Evolutionary conservation across 75 land plant species (phyloP).

Genomic region (Pinus albicaulis): DNA sequence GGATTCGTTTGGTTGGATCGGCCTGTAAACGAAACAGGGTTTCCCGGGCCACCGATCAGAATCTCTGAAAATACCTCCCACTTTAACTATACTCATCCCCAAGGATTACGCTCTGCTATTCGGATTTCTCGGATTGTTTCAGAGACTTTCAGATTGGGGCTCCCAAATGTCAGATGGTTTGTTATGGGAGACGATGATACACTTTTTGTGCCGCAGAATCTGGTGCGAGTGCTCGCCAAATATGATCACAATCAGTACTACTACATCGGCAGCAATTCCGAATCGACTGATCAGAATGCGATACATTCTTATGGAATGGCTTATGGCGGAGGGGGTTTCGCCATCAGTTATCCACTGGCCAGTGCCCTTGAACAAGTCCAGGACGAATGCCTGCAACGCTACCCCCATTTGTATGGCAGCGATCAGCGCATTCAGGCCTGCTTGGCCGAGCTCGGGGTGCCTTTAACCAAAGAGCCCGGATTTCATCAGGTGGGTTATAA

Average conservation of each 20-base stretch:
- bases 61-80: conserved; percentile 52
- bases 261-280: conserved; percentile 52
- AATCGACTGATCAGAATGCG: conserved; percentile 51
- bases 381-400: conserved; percentile 48
- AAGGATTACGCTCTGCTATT: conserved; percentile 44
- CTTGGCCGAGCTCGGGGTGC: conserved; percentile 64
- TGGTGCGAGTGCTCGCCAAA: conserved; percentile 32
- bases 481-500: conserved; percentile 55
- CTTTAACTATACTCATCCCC: conserved; percentile 39
- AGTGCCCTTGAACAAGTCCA: conserved; percentile 47
- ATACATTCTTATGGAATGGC: conserved; percentile 59
- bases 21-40: background rate
- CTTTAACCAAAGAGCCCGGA: conserved; percentile 56
- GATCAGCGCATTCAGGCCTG: conserved; percentile 70
- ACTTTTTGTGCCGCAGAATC: conserved; percentile 43
- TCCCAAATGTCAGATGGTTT: conserved; percentile 55
- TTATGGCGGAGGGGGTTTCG: conserved; percentile 68
- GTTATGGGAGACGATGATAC: conserved; percentile 73
- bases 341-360: conserved; percentile 59
- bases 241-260: conserved; percentile 44
- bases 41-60: conserved; percentile 26
- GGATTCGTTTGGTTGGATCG: conserved; percentile 43
- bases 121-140: conserved; percentile 70
- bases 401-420: conserved; percentile 51
- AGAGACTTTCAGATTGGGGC: conserved; percentile 42